Conservation (phyloP, 495 filamentous ascomycete species). For the Choiromyces venosus region DNA sequence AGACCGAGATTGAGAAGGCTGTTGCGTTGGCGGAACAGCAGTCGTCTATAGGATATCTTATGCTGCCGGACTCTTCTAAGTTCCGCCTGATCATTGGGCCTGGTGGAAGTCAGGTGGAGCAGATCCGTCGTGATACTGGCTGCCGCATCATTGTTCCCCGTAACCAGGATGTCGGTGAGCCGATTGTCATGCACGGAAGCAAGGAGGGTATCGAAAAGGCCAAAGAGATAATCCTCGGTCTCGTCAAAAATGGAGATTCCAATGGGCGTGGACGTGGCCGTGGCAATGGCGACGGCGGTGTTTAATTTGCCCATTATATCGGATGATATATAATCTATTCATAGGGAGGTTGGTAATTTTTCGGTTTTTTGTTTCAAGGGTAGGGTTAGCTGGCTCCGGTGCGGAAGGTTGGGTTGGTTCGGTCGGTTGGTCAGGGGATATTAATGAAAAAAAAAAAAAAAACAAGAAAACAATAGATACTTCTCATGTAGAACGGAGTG, state of each 20-base stretch:
- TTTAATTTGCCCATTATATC: not conserved
- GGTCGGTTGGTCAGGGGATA: not conserved
- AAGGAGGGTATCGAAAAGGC: slow-evolving; percentile 80
- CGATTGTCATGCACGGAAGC: slow-evolving; percentile 79
- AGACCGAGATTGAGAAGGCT: slow-evolving; percentile 62
- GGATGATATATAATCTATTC: not conserved
- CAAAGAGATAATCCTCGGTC: slow-evolving; percentile 77
- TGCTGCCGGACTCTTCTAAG: slow-evolving; percentile 79
- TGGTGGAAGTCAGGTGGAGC: slow-evolving; percentile 83
- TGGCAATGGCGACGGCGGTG: not conserved
- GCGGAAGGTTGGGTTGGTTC: slow-evolving; percentile 9
- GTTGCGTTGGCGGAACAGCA: slow-evolving; percentile 67
- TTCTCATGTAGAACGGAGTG: not conserved
- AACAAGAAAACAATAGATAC: not conserved
- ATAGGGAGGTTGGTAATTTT: not conserved
- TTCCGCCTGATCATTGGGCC: slow-evolving; percentile 88
- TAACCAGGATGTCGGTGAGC: slow-evolving; percentile 68
- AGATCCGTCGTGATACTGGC: slow-evolving; percentile 83
- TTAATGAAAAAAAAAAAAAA: not conserved
- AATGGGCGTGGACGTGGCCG: not conserved
- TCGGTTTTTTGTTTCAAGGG: slow-evolving; percentile 1
- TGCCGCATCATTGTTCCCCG: slow-evolving; percentile 88
- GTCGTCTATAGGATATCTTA: slow-evolving; percentile 72
- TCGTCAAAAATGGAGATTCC: slow-evolving; percentile 53
- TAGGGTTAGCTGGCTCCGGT: slow-evolving; percentile 22